Conservation (phyloP, 192 early-diverging fungal genomes). For the Linnemannia exigua region DNA sequence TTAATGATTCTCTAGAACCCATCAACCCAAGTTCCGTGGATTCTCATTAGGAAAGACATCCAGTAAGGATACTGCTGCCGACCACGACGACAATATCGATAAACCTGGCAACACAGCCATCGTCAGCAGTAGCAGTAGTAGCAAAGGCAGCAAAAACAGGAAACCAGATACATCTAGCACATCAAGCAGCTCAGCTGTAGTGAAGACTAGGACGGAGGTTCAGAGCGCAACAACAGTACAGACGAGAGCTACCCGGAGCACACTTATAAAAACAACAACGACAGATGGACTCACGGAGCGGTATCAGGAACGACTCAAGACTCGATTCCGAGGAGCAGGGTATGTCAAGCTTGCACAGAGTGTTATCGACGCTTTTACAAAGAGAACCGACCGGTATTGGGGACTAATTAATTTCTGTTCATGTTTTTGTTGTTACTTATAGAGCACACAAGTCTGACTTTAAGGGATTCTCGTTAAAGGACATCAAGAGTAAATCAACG, state of each 20-base stretch:
- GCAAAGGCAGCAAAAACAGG: not conserved
- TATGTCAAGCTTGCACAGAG: conserved; percentile 7
- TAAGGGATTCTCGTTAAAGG: conserved; percentile 29
- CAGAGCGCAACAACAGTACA: not conserved
- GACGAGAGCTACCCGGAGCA: not conserved
- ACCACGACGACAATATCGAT: not conserved
- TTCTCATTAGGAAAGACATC: conserved; percentile 26
- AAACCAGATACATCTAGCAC: not conserved
- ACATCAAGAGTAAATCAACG: conserved; percentile 7
- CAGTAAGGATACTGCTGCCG: not conserved
- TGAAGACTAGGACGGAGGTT: not conserved
- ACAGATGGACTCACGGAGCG: conserved; percentile 26
- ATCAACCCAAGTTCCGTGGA: conserved; percentile 42
- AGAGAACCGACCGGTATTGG: not conserved
- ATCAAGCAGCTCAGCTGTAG: not conserved
- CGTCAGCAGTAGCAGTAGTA: not conserved
- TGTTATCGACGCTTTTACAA: not conserved
- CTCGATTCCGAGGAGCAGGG: conserved; percentile 44
- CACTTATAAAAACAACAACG: not conserved
- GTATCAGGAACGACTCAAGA: conserved; percentile 35
- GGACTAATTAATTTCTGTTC: not conserved
- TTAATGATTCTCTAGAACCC: conserved; percentile 26
- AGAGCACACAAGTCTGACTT: conserved; percentile 36
- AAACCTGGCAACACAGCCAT: not conserved
- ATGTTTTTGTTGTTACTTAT: not conserved